phyloP scores from a whole-genome alignment of 257 asterid genomes.

The Solanum rostratum region DNA sequence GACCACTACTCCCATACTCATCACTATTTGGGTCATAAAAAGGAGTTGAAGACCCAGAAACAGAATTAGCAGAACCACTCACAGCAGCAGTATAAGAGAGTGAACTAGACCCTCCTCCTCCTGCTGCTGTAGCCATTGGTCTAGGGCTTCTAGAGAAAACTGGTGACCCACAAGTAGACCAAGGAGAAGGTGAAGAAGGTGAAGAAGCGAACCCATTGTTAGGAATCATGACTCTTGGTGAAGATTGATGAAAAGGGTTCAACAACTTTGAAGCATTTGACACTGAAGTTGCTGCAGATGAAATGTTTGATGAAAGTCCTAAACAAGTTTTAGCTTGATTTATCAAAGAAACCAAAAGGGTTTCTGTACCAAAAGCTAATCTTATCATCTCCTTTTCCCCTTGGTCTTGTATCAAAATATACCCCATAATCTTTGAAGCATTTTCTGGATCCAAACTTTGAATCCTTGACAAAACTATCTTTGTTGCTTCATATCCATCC shows the following conservation, averaged over 20 bases:
- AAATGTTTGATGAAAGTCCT: constrained; percentile 30
- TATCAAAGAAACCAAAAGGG: constrained; percentile 35
- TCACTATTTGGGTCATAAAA: constrained; percentile 13
- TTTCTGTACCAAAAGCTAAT: constrained; percentile 70
- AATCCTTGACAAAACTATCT: constrained; percentile 68
- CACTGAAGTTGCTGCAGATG: constrained; percentile 11
- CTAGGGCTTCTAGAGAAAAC: constrained; percentile 19
- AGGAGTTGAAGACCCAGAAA: constrained; percentile 35
- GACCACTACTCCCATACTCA: constrained; percentile 5
- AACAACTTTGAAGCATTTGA: constrained; percentile 19
- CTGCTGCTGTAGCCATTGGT: neutral
- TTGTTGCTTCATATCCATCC: constrained; percentile 78
- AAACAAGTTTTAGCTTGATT: constrained; percentile 46
- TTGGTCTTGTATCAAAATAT: constrained; percentile 65
- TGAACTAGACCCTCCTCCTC: constrained; percentile 21
- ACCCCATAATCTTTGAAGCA: constrained; percentile 84
- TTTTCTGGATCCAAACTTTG: constrained; percentile 70
- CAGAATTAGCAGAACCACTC: constrained; percentile 24
- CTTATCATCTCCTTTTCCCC: constrained; percentile 87
- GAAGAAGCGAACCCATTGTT: constrained; percentile 48
- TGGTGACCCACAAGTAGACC: constrained; percentile 23
- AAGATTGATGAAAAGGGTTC: constrained; percentile 34
- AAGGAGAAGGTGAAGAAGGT: constrained; percentile 22
- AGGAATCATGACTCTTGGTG: constrained; percentile 54
- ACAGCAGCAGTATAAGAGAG: constrained; percentile 34